Evolutionary conservation across 257 asterid species (phyloP).

Genomic region (Catharanthus roseus): DNA sequence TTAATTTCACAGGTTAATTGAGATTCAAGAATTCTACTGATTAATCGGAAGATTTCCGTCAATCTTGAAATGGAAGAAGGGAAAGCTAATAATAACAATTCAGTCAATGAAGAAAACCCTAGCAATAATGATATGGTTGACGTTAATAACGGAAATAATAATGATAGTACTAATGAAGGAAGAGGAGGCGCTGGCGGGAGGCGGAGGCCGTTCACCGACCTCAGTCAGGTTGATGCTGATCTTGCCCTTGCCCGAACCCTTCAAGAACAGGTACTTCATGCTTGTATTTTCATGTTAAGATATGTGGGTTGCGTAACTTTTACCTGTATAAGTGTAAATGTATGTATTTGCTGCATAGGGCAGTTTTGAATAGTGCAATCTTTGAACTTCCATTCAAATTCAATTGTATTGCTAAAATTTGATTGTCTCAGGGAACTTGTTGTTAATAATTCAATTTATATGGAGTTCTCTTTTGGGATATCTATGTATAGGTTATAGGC

Average conservation of each 20-base stretch:
- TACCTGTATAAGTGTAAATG: neutral
- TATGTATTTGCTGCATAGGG: neutral
- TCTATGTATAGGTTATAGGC: neutral
- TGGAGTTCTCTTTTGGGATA: neutral
- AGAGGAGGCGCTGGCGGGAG: constrained; percentile 32
- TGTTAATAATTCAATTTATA: neutral
- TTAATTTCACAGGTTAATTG: neutral
- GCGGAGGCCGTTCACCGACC: constrained; percentile 79
- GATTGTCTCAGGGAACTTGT: neutral
- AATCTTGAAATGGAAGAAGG: constrained; percentile 22
- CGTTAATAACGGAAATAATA: neutral
- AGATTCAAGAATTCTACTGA: neutral
- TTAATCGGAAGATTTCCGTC: neutral
- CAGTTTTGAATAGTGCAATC: neutral
- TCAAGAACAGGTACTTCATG: constrained; percentile 83
- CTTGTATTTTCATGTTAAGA: neutral
- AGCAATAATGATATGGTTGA: constrained; percentile 3
- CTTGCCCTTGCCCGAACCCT: constrained; percentile 94
- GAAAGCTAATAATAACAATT: constrained; percentile 11
- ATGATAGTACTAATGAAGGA: neutral
- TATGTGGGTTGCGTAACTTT: neutral
- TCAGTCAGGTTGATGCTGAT: constrained; percentile 88
- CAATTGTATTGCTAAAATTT: neutral
- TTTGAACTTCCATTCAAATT: neutral
- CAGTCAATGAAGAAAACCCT: constrained; percentile 17